phyloP scores from a whole-genome alignment of 1,139 yeast species.

The Pneumocystis sp. region DNA sequence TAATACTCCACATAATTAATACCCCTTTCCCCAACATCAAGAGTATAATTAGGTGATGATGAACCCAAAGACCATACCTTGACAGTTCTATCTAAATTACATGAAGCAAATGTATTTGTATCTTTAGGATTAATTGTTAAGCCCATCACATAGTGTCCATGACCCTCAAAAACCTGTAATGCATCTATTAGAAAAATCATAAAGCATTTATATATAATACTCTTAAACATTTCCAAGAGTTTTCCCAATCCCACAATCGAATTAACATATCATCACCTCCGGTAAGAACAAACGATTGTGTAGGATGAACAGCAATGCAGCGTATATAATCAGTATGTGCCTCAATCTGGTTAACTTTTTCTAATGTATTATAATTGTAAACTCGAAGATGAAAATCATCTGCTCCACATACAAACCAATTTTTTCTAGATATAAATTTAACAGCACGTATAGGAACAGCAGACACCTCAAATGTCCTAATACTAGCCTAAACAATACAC shows the following conservation, averaged over 20 bases:
- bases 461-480: constrained; percentile 69
- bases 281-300: constrained; percentile 75
- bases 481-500: constrained; percentile 28
- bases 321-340: constrained; percentile 97
- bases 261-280: constrained; percentile 86
- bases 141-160: constrained; percentile 88
- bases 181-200: background rate
- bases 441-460: constrained; percentile 95
- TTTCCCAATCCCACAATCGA: constrained; percentile 96
- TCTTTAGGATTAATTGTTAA: constrained; percentile 94
- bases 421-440: constrained; percentile 83
- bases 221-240: constrained; percentile 78
- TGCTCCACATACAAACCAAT: constrained; percentile 93
- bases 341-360: constrained; percentile 84
- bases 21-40: constrained; percentile 86
- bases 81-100: constrained; percentile 89
- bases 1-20: constrained; percentile 93
- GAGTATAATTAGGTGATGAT: constrained; percentile 76
- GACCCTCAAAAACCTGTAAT: constrained; percentile 55
- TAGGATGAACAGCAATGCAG: constrained; percentile 83
- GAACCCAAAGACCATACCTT: constrained; percentile 94
- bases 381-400: constrained; percentile 92
- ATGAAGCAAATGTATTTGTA: constrained; percentile 93
- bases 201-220: constrained; percentile 21
- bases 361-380: constrained; percentile 89